Evolutionary conservation across 345 rosid species (phyloP), one percentile per base, ranked within the genome.

Genomic region (Syzygium grande): DNA sequence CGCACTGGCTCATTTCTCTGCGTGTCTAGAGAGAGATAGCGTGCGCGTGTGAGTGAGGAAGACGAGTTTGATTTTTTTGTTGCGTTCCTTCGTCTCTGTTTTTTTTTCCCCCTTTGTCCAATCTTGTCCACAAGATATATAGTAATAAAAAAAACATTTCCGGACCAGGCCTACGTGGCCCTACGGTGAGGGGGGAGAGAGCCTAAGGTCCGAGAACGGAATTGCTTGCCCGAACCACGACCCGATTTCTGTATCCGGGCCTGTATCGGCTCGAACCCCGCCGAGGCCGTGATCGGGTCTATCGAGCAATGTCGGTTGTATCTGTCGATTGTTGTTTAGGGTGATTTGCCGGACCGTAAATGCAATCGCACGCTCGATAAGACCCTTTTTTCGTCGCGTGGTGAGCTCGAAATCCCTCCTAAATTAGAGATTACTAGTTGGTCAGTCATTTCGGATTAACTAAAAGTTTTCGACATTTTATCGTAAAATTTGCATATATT

Each of bases 1-100:
- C 99, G 86, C 99, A 94, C 93, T 93, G 99, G 88, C 96, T 95
- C 99, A 95, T 95, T 86, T 54, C 46, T 49, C 38, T 16, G 11
- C 27, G 38, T 34, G 55, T 49, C 17, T 51, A 7, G 85, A n/a
- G 85, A 83, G 52, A 46, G 85, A 83, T 15, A 34, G 46, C 1
- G 46, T 43, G 46, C 3, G 46, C 1, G 46, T 6, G 73, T 13
- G 2, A 13, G 38, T 1, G 73, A 61, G 73, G 34, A 14, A n/a
- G 73, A 61, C 19, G 9, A 61, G 80, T 34, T 34, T 9, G 14
- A 73, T 2, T 21, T 73, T 73, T 19, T 19, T 10, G 46, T 25
- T 73, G 83, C 80, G 25, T 73, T 38, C 21, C 49, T 73, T 34
- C 41, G 25, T 22, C 6, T 6, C 5, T 19, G 10, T 19, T 9